phyloP scores from a whole-genome alignment of 352 stramenopile species.

The Phytophthora hibernalis region DNA sequence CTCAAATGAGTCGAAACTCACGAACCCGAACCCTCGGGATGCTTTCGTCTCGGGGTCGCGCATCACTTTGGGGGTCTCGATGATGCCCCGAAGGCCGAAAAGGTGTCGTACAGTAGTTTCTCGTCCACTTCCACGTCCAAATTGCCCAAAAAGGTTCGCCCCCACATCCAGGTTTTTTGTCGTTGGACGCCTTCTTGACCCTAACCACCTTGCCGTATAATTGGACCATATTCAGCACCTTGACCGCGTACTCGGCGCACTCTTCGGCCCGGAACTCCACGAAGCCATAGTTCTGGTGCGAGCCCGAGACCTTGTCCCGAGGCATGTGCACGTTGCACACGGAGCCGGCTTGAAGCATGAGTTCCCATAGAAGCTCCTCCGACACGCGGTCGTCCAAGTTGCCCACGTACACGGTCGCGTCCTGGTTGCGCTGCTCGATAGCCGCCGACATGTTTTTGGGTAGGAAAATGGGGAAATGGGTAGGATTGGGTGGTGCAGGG shows the following conservation, averaged over 20 bases:
- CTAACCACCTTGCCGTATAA: slow-evolving; percentile 96
- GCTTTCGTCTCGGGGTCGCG: slow-evolving; percentile 92
- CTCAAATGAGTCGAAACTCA: slow-evolving; percentile 98
- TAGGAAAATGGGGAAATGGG: background rate
- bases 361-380: slow-evolving; percentile 98
- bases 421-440: slow-evolving; percentile 92
- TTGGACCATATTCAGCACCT: slow-evolving; percentile 99
- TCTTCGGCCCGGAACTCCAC: slow-evolving; percentile 98
- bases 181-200: slow-evolving; percentile 96
- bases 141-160: slow-evolving; percentile 98
- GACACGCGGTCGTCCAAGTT: slow-evolving; percentile 96
- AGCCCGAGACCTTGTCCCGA: slow-evolving; percentile 97
- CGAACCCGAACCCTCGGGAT: slow-evolving; percentile 97
- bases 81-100: slow-evolving; percentile 98
- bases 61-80: slow-evolving; percentile 96
- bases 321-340: slow-evolving; percentile 99
- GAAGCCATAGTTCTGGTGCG: slow-evolving; percentile 98
- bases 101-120: slow-evolving; percentile 99
- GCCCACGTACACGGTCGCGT: slow-evolving; percentile 98
- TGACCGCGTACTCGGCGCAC: slow-evolving; percentile 98
- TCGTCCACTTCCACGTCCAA: slow-evolving; percentile 98
- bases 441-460: slow-evolving; percentile 68
- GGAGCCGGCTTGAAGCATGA: slow-evolving; percentile 94
- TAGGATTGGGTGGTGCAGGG: too few relatives aligned
- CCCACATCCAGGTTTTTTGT: slow-evolving; percentile 98